These are phyloP conservation scores for Fusarium concolor DNA, from an alignment of 2,329 filamentous ascomycete genomes.

Conservation along the genomic window DNA sequence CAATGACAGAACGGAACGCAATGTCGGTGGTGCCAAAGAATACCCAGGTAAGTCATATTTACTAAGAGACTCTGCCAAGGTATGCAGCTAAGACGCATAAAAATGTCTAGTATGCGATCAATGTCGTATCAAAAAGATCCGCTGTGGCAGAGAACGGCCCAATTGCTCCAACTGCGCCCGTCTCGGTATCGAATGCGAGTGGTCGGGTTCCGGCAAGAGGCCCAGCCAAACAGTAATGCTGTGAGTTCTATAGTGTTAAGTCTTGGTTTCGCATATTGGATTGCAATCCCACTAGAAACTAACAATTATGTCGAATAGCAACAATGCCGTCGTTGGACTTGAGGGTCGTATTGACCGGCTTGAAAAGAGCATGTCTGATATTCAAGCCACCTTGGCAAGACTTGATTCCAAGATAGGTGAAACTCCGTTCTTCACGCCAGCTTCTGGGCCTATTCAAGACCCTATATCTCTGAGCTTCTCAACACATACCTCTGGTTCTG, in stretches of 20 bases:
- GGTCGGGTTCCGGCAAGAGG: neutral
- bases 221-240: conserved; percentile 1
- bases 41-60: neutral
- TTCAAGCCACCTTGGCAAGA: neutral
- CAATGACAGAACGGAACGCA: neutral
- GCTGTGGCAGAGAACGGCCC: neutral
- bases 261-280: neutral
- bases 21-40: neutral
- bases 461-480: neutral
- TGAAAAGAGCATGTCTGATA: neutral
- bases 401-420: neutral
- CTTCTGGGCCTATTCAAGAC: neutral
- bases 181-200: conserved; percentile 2
- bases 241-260: neutral
- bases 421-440: neutral
- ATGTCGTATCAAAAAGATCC: neutral
- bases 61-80: neutral
- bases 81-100: neutral
- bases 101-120: conserved; percentile 1
- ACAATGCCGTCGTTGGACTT: neutral
- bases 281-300: neutral
- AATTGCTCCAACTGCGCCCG: conserved; percentile 2
- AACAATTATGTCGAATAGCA: neutral
- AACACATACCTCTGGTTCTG: neutral
- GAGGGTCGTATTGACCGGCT: neutral